Evolutionary conservation across 352 stramenopile species (phyloP).

Genomic region (Phytophthora sp.): DNA sequence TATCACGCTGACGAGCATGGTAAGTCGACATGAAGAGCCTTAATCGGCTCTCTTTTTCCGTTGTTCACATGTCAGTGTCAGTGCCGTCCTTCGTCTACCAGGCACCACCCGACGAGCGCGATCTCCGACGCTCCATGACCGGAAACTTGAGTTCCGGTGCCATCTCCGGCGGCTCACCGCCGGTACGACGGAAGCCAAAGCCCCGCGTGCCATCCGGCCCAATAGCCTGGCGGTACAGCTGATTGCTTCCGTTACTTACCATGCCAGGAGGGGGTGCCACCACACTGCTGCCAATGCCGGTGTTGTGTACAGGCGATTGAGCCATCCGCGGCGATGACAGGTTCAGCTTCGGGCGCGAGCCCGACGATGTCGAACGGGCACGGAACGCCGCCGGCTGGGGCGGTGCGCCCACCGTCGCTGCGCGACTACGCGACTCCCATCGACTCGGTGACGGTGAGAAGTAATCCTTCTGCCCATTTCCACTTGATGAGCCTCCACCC

Average conservation of each 20-base stretch:
- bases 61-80: constrained; percentile 29
- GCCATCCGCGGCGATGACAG: constrained; percentile 66
- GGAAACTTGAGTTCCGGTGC: constrained; percentile 61
- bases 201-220: constrained; percentile 81
- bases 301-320: constrained; percentile 51
- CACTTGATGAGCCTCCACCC: constrained; percentile 38
- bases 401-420: constrained; percentile 54
- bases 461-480: constrained; percentile 63
- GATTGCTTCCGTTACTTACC: constrained; percentile 54
- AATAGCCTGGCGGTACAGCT: constrained; percentile 78
- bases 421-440: constrained; percentile 67
- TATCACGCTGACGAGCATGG: constrained; percentile 33
- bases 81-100: constrained; percentile 38
- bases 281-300: constrained; percentile 31
- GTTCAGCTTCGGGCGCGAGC: constrained; percentile 65
- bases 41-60: constrained; percentile 15
- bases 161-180: constrained; percentile 58
- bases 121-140: constrained; percentile 76
- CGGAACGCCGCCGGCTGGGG: constrained; percentile 52
- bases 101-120: constrained; percentile 68
- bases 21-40: constrained; percentile 32
- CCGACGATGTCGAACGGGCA: constrained; percentile 62
- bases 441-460: constrained; percentile 57
- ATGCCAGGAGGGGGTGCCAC: constrained; percentile 47
- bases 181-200: constrained; percentile 77